Base-by-base conservation (phyloP, 352 stramenopile genomes). In the Aphanomyces invadans region DNA sequence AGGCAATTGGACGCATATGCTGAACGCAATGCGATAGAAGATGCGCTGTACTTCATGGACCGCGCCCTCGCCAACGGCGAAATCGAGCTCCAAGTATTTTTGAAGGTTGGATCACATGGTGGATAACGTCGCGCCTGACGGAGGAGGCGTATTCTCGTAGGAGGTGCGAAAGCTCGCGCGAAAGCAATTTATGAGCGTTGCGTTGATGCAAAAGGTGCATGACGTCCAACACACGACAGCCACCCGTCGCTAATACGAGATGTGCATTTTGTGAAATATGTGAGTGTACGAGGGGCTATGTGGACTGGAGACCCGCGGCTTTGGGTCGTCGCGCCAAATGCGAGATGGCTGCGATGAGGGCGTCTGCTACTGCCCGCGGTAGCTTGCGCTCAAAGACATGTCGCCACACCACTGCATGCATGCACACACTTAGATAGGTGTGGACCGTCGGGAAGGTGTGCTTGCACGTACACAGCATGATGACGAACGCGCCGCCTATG, bases 1-100 rank as follows among this genome's bases (percentile, higher is more conserved):
- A 70, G 63, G 33, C 63, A 70, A 65, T 39, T 70, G 33, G 63
- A 70, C 19, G 60, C 60, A n/a, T 67, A 45, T 19, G 84, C 89
- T 2, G 87, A 97, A 60, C 83, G 92, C 67, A 77, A 95, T 38
- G 77, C 89, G 19, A 93, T 96, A 42, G 88, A 96, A 62, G 89
- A 97, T 59, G 85, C 85, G 25, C 80, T 97, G 31, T 97, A 96
- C 74, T 95, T 96, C 61, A 78, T 97, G 80, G 89, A 97, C 61
- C 82, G 86, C 17, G 88, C 84, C 3, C 66, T 97, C 52, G 86
- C 83, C 72, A 95, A 96, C 48, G 86, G 83, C 28, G 81, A 90
- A 62, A 92, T 97, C n/a, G 78, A 89, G 44, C 72, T 95, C 9
- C 74, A 74, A 12, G 65, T 79, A 7, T 97, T 96, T 65, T 56